Evolutionary conservation across 2,329 filamentous ascomycete species (phyloP).

Genomic region (Aspergillus sp.): DNA sequence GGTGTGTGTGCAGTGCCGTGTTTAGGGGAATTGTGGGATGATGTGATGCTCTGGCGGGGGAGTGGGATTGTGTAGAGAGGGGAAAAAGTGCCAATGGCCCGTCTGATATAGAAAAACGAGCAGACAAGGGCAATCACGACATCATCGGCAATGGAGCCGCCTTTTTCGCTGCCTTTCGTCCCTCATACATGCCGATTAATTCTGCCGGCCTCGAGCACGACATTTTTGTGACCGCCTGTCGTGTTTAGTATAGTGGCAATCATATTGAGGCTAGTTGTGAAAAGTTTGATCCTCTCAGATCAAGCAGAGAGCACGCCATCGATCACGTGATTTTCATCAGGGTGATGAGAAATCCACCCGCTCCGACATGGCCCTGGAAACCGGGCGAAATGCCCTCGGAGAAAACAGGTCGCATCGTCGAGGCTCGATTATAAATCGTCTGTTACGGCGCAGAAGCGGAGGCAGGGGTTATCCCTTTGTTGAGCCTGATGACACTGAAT

Average conservation of each 20-base stretch:
- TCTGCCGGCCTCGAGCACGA: constrained; percentile 36
- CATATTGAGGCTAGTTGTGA: constrained; percentile 25
- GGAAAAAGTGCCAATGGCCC: constrained; percentile 26
- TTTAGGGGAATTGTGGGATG: constrained; percentile 5
- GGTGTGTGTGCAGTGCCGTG: neutral
- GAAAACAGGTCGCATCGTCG: constrained; percentile 6
- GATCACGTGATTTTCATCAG: constrained; percentile 23
- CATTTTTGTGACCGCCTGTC: constrained; percentile 36
- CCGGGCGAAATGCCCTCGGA: constrained; percentile 15
- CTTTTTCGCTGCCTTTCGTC: constrained; percentile 27
- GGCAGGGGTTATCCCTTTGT: neutral
- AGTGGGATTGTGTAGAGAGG: constrained; percentile 21
- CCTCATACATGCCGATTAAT: constrained; percentile 29
- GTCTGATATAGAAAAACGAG: constrained; percentile 34
- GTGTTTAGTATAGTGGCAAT: constrained; percentile 22
- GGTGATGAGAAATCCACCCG: constrained; percentile 28
- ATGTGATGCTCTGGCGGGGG: constrained; percentile 9
- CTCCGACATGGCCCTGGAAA: constrained; percentile 15
- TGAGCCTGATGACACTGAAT: neutral
- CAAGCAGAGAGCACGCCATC: constrained; percentile 47
- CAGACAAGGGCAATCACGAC: constrained; percentile 37
- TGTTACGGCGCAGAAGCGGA: neutral
- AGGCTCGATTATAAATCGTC: constrained; percentile 14
- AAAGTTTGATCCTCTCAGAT: constrained; percentile 38
- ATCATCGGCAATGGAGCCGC: constrained; percentile 32